These are phyloP conservation scores for Metschnikowia lochheadii DNA, from an alignment of 805 yeast species.

Conservation along the genomic window DNA sequence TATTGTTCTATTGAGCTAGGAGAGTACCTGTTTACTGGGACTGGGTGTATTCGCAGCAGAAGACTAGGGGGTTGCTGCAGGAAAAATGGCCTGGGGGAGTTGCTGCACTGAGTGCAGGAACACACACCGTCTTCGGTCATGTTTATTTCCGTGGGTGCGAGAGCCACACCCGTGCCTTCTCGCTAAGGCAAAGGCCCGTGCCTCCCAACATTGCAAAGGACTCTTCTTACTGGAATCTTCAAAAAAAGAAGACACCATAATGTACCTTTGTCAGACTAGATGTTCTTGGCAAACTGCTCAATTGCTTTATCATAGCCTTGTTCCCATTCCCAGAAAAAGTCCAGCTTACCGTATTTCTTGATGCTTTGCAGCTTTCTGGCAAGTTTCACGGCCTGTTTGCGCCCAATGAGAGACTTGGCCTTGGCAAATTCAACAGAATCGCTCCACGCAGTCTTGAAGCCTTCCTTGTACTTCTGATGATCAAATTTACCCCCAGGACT, in stretches of 20 bases:
- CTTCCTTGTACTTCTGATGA: conserved; percentile 78
- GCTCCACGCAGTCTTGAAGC: conserved; percentile 68
- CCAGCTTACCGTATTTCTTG: conserved; percentile 49
- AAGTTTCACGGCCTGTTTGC: conserved; percentile 49
- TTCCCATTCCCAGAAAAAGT: conserved; percentile 81
- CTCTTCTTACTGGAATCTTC: too few relatives aligned
- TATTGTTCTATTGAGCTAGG: not conserved
- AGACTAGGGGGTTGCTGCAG: not conserved
- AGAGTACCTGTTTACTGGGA: not conserved
- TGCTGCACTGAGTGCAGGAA: not conserved
- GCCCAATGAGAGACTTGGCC: conserved; percentile 69
- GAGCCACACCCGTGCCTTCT: not conserved
- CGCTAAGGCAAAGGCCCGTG: not conserved
- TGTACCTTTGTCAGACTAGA: not conserved
- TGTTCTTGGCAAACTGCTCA: conserved; percentile 28
- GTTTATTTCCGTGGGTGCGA: not conserved
- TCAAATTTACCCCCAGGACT: conserved; percentile 63
- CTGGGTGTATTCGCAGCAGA: not conserved
- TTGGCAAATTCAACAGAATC: conserved; percentile 69
- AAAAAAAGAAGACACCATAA: not conserved
- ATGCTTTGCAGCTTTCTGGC: conserved; percentile 64
- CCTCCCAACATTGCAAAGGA: too few relatives aligned
- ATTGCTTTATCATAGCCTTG: conserved; percentile 75
- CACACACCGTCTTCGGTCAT: not conserved
- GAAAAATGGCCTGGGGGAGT: not conserved